Base-by-base conservation (phyloP, 1,139 yeast genomes). In the Yamadazyma spencermartinsiae region DNA sequence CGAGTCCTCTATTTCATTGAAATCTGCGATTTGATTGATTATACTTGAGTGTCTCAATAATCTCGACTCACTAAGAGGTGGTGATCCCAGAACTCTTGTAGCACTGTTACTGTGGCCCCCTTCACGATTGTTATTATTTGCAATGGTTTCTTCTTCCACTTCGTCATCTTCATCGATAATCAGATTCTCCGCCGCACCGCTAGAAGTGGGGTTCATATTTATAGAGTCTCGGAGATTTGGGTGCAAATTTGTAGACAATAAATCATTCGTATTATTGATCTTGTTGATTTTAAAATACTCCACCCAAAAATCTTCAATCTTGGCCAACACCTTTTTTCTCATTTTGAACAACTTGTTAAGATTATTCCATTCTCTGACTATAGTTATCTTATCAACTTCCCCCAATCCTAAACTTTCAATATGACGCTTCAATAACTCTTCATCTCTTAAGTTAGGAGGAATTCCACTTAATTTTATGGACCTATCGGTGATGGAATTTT, bases 281-380 rank as follows among this genome's bases (percentile, higher is more conserved):
- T 57, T 63, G 46, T 61, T 63, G 11, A 51, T 48, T 14, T 79
- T 76, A 40, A 84, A 70, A 58, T 85, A 89, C 40, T 78, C 79
- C 1, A 92, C 82, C 90, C 96, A 90, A 41, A 77, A 76, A 10
- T 72, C 68, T 58, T 90, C 98, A 10, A 88, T 61, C 40, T 72
- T 73, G 31, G 69, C 59, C 13, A 89, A 54, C 1, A 86, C 63
- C 15, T 57, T 49, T 31, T 71, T 68, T 29, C 98, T 71, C 42
- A 76, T 67, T 37, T 74, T 76, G 58, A 84, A 85, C 21, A 92
- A 63, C 29, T 61, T 56, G 49, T 88, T 88, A 40, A 92, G 65
- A 20, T 72, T 74, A 11, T 76, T 76, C 97, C 98, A 92, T 56
- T 90, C 90, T 42, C 88, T 71, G 45, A 96, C 94, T 6, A 92